phyloP scores from a whole-genome alignment of 768 basidiomycete species.

The Leccinum olivaceopallidum region DNA sequence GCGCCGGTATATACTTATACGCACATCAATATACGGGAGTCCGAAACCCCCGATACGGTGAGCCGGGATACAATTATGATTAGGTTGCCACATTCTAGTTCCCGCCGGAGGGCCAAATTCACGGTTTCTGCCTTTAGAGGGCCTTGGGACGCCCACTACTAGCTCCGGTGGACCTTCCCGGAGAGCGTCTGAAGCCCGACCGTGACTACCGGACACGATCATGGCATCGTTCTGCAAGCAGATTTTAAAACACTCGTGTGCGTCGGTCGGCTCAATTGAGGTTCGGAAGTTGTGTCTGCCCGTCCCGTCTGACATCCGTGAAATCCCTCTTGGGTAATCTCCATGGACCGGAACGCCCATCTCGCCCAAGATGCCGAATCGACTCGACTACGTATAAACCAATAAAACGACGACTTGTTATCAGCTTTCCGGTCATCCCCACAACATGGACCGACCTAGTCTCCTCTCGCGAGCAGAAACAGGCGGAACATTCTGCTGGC shows the following conservation, averaged over 20 bases:
- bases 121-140: not conserved
- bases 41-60: not conserved
- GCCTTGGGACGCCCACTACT: not conserved
- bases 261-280: conserved; percentile 14
- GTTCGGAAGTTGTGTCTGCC: not conserved
- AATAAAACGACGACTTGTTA: not conserved
- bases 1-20: not conserved
- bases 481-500: not conserved
- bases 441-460: not conserved
- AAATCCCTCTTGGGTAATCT: not conserved
- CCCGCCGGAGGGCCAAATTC: not conserved
- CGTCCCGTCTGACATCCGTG: not conserved
- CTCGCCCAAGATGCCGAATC: not conserved
- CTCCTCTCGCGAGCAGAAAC: not conserved
- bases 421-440: not conserved
- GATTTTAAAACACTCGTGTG: conserved; percentile 9
- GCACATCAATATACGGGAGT: not conserved
- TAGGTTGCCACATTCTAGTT: not conserved
- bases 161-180: not conserved
- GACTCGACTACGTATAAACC: not conserved
- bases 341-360: not conserved
- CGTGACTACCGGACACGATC: conserved; percentile 6
- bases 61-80: not conserved
- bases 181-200: not conserved
- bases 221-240: not conserved